Evolutionary conservation across 1,139 yeast species (phyloP).

Genomic region (Nadsonia commutata): DNA sequence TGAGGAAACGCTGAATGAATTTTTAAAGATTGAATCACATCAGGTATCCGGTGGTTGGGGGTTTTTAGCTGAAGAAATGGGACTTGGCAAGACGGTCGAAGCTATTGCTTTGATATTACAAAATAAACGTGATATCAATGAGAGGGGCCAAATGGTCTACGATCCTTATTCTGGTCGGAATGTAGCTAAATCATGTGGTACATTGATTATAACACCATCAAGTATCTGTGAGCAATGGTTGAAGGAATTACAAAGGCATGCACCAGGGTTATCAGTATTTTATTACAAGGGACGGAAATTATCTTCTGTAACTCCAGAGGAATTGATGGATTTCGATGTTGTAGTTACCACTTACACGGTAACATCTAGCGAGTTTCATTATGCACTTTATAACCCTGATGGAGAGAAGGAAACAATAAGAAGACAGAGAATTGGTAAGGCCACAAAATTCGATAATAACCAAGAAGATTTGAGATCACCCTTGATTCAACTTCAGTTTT

Average conservation of each 20-base stretch:
- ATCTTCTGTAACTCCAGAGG: slow-evolving; percentile 27
- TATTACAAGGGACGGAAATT: slow-evolving; percentile 2
- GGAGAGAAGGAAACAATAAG: slow-evolving; percentile 34
- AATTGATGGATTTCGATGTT: slow-evolving; percentile 47
- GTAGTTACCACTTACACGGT: slow-evolving; percentile 66
- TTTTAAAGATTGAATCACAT: slow-evolving; percentile 1
- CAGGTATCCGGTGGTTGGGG: slow-evolving; percentile 36
- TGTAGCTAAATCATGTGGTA: slow-evolving; percentile 46
- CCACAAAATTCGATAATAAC: slow-evolving; percentile 7
- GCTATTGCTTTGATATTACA: slow-evolving; percentile 47
- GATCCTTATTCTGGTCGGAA: slow-evolving; percentile 35
- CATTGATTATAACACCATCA: slow-evolving; percentile 74
- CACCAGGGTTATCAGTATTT: slow-evolving; percentile 3
- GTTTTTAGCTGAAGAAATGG: slow-evolving; percentile 86
- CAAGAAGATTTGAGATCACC: slow-evolving; percentile 41
- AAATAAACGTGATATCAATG: slow-evolving; percentile 30
- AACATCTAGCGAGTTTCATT: slow-evolving; percentile 62
- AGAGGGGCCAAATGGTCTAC: slow-evolving; percentile 9
- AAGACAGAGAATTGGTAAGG: slow-evolving; percentile 23
- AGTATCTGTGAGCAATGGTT: slow-evolving; percentile 51
- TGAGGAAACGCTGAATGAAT: neutral
- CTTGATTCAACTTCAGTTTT: slow-evolving; percentile 66
- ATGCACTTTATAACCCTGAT: slow-evolving; percentile 53
- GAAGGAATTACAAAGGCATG: slow-evolving; percentile 21
- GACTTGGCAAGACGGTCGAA: slow-evolving; percentile 88